A percentile compares a stretch with the other conserved stretches of the same genome.
Conservation (phyloP, 1,284 basidiomycete species). For the Pseudozyma sp. region DNA sequence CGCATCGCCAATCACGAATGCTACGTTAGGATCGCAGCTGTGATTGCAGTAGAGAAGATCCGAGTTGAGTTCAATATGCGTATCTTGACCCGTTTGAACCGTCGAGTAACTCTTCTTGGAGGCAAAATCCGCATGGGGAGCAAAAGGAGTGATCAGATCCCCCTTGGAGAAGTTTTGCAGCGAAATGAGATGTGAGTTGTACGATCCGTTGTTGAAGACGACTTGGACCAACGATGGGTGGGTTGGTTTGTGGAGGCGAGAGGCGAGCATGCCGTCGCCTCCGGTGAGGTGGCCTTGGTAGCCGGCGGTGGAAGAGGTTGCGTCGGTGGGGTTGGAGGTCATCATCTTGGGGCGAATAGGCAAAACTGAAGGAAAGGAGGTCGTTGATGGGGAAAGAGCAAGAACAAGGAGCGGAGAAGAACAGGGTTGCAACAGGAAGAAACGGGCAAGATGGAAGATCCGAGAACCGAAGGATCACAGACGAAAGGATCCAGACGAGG, state of each 20-base stretch:
- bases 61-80: constrained; percentile 63
- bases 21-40: constrained; percentile 61
- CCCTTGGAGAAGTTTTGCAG: constrained; percentile 37
- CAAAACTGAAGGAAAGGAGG: background rate
- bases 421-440: background rate
- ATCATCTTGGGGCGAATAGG: constrained; percentile 18
- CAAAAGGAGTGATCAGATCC: constrained; percentile 51
- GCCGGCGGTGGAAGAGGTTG: constrained; percentile 3
- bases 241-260: constrained; percentile 50
- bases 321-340: constrained; percentile 19
- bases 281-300: constrained; percentile 60
- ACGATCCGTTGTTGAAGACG: constrained; percentile 61
- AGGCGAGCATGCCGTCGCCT: constrained; percentile 49
- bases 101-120: constrained; percentile 53
- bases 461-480: background rate
- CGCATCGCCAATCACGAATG: constrained; percentile 43
- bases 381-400: background rate
- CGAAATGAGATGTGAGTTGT: constrained; percentile 61
- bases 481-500: background rate
- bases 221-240: constrained; percentile 58
- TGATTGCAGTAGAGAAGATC: constrained; percentile 67
- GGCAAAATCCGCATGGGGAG: constrained; percentile 43
- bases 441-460: constrained; percentile 5
- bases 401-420: background rate
- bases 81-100: constrained; percentile 53